phyloP scores from a whole-genome alignment of 2,329 filamentous ascomycete genomes.

The Colletotrichum chrysophilum region DNA sequence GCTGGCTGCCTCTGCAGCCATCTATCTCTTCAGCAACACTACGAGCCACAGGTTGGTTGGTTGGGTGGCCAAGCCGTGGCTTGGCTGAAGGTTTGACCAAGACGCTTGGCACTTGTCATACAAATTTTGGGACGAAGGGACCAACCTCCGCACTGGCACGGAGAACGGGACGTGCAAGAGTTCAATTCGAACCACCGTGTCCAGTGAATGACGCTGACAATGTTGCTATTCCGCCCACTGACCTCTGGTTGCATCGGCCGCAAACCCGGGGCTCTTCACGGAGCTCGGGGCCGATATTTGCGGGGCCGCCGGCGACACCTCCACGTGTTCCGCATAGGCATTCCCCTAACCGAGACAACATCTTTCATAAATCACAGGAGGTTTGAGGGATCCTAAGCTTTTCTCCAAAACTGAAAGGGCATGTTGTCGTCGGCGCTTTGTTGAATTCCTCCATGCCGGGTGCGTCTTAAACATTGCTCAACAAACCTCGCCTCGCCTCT shows the following conservation, averaged over 20 bases:
- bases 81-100: not conserved
- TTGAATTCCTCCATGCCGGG: no score
- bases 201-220: not conserved
- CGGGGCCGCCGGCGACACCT: not conserved
- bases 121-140: not conserved
- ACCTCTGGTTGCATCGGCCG: not conserved
- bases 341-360: no score
- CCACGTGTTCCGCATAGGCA: not conserved
- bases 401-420: no score
- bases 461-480: no score
- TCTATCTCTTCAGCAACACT: not conserved
- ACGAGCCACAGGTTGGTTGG: not conserved
- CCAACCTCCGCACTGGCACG: not conserved
- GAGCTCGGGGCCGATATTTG: not conserved
- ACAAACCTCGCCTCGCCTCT: no score
- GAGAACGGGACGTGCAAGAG: not conserved
- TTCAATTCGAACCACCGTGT: fast-evolving
- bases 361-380: no score
- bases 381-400: no score
- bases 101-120: not conserved
- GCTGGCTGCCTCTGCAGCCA: not conserved
- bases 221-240: not conserved
- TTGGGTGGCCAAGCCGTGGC: not conserved
- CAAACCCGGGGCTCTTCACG: fast-evolving
- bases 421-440: no score